Conservation (phyloP, 495 filamentous ascomycete genomes). For the Polyplosphaeria fusca region DNA sequence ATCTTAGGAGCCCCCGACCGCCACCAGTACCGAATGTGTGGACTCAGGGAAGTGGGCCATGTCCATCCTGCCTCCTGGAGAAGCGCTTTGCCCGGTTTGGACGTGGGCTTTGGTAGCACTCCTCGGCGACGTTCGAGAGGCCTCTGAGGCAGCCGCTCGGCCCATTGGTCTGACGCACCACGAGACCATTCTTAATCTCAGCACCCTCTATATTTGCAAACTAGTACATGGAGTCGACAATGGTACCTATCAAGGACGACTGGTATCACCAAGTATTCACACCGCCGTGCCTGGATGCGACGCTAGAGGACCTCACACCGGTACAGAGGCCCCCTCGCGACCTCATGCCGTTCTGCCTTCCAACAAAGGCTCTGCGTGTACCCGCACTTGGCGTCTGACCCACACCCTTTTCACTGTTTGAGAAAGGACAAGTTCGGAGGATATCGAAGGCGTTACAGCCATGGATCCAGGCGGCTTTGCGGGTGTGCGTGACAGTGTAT, state of each 20-base stretch:
- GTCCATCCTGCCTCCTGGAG: background rate
- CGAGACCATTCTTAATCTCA: constrained; percentile 4
- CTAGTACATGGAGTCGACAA: background rate
- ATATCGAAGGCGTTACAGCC: too few species aligned
- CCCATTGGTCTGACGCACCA: constrained; percentile 9
- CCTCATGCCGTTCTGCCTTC: too few species aligned
- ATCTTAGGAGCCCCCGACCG: constrained; percentile 8
- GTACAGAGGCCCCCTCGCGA: too few species aligned
- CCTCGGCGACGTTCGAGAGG: constrained; percentile 22
- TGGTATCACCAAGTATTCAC: constrained; percentile 5
- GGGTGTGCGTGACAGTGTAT: too few species aligned
- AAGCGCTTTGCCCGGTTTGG: constrained; percentile 3
- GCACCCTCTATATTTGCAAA: constrained; percentile 3
- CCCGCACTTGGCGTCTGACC: too few species aligned
- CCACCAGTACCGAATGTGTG: constrained; percentile 21
- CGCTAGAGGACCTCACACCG: too few species aligned
- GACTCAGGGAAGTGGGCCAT: background rate
- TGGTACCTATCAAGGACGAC: constrained; percentile 7
- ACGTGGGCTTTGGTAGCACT: constrained; percentile 1
- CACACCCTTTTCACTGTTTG: too few species aligned
- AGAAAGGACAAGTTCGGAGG: too few species aligned
- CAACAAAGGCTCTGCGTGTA: too few species aligned
- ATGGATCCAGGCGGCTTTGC: too few species aligned
- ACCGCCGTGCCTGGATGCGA: constrained; percentile 15
- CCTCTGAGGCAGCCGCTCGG: background rate